Conservation (phyloP, 805 yeast genomes). For the Saturnispora saitoi region DNA sequence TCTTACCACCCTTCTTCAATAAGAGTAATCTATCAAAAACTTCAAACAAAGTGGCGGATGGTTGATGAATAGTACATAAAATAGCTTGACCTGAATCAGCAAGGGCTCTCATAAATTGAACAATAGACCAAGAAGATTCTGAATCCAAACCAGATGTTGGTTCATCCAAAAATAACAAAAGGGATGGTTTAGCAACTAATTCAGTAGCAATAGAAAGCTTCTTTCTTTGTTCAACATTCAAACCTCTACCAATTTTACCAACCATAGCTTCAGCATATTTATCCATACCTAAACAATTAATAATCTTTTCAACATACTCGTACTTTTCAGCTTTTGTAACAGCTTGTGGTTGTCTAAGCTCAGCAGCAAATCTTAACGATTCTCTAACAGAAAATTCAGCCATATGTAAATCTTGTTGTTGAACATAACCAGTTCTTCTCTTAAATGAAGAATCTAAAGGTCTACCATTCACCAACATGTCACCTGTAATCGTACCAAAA, state of each 20-base stretch:
- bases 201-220: conserved; percentile 47
- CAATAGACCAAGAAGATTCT: conserved; percentile 50
- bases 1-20: conserved; percentile 43
- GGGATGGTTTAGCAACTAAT: conserved; percentile 44
- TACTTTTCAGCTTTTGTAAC: conserved; percentile 32
- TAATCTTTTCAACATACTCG: conserved; percentile 36
- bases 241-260: conserved; percentile 39
- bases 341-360: conserved; percentile 37
- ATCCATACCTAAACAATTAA: conserved; percentile 33
- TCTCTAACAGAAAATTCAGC: conserved; percentile 45
- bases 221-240: conserved; percentile 47
- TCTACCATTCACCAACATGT: conserved; percentile 45
- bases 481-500: conserved; percentile 48
- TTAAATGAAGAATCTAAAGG: conserved; percentile 42
- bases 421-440: conserved; percentile 48
- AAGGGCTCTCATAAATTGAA: conserved; percentile 40
- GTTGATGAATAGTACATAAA: conserved; percentile 48
- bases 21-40: conserved; percentile 37
- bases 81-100: conserved; percentile 47
- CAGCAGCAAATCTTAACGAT: conserved; percentile 41
- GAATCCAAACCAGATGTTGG: conserved; percentile 55
- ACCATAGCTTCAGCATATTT: conserved; percentile 43
- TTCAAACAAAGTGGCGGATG: conserved; percentile 37
- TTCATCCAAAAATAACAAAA: conserved; percentile 48
- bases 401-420: conserved; percentile 47